Evolutionary conservation across 192 early-diverging fungal species (phyloP).

Genomic region (Tieghemiomyces parasiticus): DNA sequence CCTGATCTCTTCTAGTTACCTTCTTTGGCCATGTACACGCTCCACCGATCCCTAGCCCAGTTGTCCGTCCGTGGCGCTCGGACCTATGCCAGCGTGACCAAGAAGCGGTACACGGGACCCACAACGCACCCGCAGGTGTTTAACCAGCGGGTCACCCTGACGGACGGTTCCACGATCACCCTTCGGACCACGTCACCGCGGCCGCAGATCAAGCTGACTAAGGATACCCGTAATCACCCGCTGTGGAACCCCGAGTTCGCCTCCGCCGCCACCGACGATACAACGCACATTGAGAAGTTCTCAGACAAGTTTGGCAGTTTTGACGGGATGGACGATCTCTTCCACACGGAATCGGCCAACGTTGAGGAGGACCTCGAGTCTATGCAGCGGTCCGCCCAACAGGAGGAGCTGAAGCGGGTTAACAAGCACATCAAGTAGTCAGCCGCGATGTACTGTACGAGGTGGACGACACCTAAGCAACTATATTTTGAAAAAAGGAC

Average conservation of each 20-base stretch:
- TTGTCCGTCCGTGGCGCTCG: too few relatives aligned
- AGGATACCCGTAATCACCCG: constrained; percentile 84
- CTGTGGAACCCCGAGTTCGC: constrained; percentile 75
- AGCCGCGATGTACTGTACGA: too few relatives aligned
- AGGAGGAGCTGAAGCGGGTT: too few relatives aligned
- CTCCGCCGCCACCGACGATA: constrained; percentile 49
- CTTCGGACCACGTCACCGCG: constrained; percentile 75
- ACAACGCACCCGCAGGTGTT: constrained; percentile 45
- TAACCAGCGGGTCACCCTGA: constrained; percentile 67
- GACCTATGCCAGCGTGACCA: constrained; percentile 1
- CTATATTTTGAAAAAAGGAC: too few relatives aligned
- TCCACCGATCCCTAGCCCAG: too few relatives aligned
- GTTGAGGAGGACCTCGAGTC: constrained; percentile 5
- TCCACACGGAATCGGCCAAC: constrained; percentile 12
- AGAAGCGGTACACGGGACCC: constrained; percentile 7
- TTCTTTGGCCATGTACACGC: too few relatives aligned
- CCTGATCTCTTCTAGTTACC: too few relatives aligned
- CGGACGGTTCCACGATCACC: constrained; percentile 76
- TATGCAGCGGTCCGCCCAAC: neutral
- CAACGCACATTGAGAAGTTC: constrained; percentile 71
- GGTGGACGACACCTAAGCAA: too few relatives aligned
- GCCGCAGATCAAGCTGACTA: constrained; percentile 66
- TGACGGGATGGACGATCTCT: constrained; percentile 29
- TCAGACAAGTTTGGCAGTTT: constrained; percentile 60
- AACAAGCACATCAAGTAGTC: too few relatives aligned